Conservation (phyloP, 2,329 filamentous ascomycete species). For the Davidsoniella australis region DNA sequence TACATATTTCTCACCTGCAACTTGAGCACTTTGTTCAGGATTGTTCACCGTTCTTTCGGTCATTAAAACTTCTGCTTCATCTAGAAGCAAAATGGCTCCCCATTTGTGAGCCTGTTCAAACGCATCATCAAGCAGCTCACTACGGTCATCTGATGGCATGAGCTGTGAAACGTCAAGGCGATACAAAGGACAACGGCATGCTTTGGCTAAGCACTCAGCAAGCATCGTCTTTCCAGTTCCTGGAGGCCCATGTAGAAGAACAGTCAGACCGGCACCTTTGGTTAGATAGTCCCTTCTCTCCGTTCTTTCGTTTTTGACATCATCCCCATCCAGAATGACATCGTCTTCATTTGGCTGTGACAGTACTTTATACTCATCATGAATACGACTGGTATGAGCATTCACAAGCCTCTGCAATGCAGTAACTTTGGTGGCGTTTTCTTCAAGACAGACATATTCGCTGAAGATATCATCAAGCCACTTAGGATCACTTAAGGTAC, state of each 20-base stretch:
- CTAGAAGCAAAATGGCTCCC: conserved; percentile 33
- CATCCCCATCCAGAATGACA: no score
- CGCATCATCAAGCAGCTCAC: conserved; percentile 13
- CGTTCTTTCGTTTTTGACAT: neutral
- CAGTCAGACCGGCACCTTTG: conserved; percentile 27
- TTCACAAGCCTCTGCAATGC: no score
- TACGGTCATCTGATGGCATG: neutral
- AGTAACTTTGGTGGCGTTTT: neutral
- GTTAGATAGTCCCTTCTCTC: conserved; percentile 15
- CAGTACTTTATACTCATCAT: no score
- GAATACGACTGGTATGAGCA: no score
- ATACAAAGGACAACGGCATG: neutral
- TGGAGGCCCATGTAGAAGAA: conserved; percentile 44
- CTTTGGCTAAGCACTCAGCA: conserved; percentile 37
- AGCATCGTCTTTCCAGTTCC: conserved; percentile 83
- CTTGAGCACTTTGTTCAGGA: conserved; percentile 31
- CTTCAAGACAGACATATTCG: neutral
- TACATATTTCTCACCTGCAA: conserved; percentile 18
- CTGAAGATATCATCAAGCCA: no score
- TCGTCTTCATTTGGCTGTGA: no score
- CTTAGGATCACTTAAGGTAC: no score
- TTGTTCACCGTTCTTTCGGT: conserved; percentile 27
- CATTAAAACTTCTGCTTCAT: conserved; percentile 37
- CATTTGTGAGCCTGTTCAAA: conserved; percentile 32
- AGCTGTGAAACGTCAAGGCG: neutral